Base-by-base conservation (phyloP, 2,329 filamentous ascomycete species). In the Cytospora piceicola region DNA sequence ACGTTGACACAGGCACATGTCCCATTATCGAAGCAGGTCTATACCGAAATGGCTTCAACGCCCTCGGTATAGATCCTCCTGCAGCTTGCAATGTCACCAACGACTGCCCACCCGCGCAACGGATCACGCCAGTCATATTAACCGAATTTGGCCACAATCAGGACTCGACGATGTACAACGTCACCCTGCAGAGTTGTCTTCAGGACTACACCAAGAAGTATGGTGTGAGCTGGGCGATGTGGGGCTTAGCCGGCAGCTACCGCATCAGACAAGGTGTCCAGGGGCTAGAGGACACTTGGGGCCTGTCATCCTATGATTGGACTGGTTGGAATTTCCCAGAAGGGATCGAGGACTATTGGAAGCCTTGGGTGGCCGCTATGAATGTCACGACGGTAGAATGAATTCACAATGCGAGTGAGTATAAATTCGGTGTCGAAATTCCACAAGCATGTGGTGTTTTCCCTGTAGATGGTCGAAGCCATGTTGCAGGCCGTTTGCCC, bases 41-140 rank as follows among this genome's bases (percentile, higher is more conserved):
- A 46, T 85, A 83, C 74, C 77, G 78, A 55, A 80, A 78, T 64
- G 82, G 82, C 3, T 83, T 83, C 76, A 82, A 84, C 67, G 82
- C 75, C 56, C 72, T 81, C 68, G 71, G 76, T 74, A 71, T 82
- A 72, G 72, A 75, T 69, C 62, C 76, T 68, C 72, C 82, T 69
- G 3, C 79, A 73, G 76, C 77, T 71, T 73, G 81, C 77, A 78
- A 65, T 2, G 73, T 81, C 63, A 77, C 79, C 30, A 70, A 72
- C 2, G 74, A 75, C 20, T 78, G 78, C 24, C 71, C 74, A 17
- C 64, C 72, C 8, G 72, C 77, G 7, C 72, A 74, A 53, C 81
- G 81, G 46, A 72, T 77, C 32, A 81, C 81, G 63, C 81, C 81
- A 3, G 80, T 82, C 4, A 75, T 82, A n/a, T 71, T 82, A 65